Base-by-base conservation (phyloP, 2,329 filamentous ascomycete genomes). In the Colletotrichum sp. region DNA sequence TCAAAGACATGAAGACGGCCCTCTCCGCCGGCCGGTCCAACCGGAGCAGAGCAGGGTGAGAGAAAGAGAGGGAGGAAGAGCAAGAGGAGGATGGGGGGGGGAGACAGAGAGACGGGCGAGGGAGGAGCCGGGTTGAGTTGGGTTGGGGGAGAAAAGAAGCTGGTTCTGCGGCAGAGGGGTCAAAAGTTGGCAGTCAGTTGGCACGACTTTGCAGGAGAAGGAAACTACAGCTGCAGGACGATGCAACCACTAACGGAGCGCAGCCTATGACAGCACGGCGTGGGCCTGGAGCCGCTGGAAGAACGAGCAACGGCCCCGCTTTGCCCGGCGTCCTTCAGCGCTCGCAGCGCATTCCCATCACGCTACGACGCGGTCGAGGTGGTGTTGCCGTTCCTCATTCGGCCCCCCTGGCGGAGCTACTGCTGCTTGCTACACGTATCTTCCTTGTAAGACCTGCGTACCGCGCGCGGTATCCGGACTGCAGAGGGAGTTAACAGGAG, bases 171-270 rank as follows among this genome's bases (percentile, higher is more conserved):
- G 9, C 52, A 28, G n/a, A n/a, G 61, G 15, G 26, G 28, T 43
- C 21, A 52, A 61, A 72, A 73, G 58, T 61, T 61, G 58, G 58
- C 61, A 75, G 70, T 76, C 61, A 75, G 70, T 76, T 76, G 74
- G 74, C 74, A 76, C 43, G 57, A 52, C 34, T 73, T 73, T 68
- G 74, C 70, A 73, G 70, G 67, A 73, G 57, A 73, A 55, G 73
- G 64, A 64, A 69, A 68, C 58, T 61, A 69, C 58, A 48, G 64
- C 73, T 68, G 73, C 64, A 68, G 73, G 55, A 18, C 57, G 70
- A 75, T 76, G 74, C 74, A 76, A 74, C 70, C 74, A 76, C 58
- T 74, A 58, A 65, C 36, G 28, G 58, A 13, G 3, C 28, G 15
- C 58, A 55, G 65, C 74, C 74, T 69, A 76, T 76, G 58, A 55